phyloP scores from a whole-genome alignment of 78 protist genomes.

The Corallochytrium limacisporum region DNA sequence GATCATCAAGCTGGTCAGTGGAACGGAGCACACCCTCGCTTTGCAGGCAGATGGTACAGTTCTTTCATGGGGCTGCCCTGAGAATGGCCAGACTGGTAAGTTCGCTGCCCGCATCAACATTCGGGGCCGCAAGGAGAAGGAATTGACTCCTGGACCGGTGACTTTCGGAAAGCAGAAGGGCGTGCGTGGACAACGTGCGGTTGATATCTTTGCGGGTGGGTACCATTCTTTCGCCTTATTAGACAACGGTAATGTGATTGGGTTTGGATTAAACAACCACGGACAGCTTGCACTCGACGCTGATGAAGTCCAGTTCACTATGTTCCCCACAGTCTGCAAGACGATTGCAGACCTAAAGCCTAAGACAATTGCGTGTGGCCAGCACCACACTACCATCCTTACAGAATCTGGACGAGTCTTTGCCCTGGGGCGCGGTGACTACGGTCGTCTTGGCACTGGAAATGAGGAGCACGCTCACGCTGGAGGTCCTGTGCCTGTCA shows the following conservation, averaged over 20 bases:
- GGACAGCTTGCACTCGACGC: neutral
- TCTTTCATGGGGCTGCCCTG: slow-evolving; percentile 1
- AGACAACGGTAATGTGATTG: neutral
- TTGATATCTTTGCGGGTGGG: neutral
- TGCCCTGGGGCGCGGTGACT: neutral
- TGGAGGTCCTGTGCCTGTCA: neutral
- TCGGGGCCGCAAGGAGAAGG: neutral
- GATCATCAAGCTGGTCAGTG: neutral
- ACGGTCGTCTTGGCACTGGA: neutral
- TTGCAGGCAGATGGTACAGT: neutral
- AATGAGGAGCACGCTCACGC: neutral
- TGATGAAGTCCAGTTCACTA: neutral
- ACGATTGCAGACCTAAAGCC: neutral
- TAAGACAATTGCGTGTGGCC: neutral
- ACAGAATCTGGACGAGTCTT: neutral
- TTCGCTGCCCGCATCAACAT: neutral
- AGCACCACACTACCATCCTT: neutral
- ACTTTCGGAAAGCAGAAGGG: neutral
- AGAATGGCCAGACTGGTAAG: slow-evolving; percentile 3
- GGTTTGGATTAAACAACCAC: neutral
- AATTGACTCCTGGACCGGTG: neutral
- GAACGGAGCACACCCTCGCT: slow-evolving; percentile 2
- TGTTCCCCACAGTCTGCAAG: neutral
- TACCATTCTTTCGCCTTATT: neutral
- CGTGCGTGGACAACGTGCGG: neutral